Percentiles rank a stretch among this genome's conserved stretches.
Evolutionary conservation across 345 rosid species (phyloP).

Genomic region (Diplotaxis tenuifolia): DNA sequence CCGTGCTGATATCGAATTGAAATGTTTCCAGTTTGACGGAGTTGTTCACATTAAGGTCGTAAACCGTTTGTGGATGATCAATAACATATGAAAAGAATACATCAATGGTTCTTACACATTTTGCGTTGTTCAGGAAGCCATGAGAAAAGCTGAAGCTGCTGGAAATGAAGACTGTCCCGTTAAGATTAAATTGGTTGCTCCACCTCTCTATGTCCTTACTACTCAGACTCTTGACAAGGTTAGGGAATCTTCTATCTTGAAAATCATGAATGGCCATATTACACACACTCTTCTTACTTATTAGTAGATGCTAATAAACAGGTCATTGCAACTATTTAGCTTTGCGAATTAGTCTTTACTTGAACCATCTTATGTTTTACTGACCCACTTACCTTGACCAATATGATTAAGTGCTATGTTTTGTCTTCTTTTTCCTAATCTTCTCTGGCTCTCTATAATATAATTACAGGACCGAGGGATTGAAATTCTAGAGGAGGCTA

Average conservation of each 20-base stretch:
- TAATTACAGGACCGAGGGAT: slow-evolving; percentile 86
- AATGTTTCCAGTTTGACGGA: slow-evolving; percentile 96
- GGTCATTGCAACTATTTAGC: not conserved
- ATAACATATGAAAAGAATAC: not conserved
- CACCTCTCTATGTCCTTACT: slow-evolving; percentile 96
- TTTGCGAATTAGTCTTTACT: not conserved
- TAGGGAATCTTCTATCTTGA: slow-evolving; percentile 18
- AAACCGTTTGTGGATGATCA: not conserved
- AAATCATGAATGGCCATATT: not conserved
- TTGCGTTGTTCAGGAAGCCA: slow-evolving; percentile 68
- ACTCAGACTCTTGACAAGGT: slow-evolving; percentile 99
- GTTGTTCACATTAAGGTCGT: slow-evolving; percentile 93
- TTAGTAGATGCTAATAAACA: slow-evolving; percentile 7
- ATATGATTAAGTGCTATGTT: not conserved
- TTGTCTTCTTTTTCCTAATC: not conserved
- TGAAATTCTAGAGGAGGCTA: slow-evolving; percentile 68
- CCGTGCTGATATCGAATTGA: slow-evolving; percentile 94
- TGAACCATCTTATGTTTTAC: not conserved
- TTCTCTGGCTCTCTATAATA: not conserved
- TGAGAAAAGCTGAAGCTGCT: slow-evolving; percentile 92
- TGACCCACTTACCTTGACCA: not conserved
- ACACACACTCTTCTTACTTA: too few species aligned
- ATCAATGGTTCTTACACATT: not conserved
- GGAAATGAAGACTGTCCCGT: slow-evolving; percentile 94
- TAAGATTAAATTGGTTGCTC: slow-evolving; percentile 92